phyloP scores from a whole-genome alignment of 306 rosid genomes.

The Vigna angularis region DNA sequence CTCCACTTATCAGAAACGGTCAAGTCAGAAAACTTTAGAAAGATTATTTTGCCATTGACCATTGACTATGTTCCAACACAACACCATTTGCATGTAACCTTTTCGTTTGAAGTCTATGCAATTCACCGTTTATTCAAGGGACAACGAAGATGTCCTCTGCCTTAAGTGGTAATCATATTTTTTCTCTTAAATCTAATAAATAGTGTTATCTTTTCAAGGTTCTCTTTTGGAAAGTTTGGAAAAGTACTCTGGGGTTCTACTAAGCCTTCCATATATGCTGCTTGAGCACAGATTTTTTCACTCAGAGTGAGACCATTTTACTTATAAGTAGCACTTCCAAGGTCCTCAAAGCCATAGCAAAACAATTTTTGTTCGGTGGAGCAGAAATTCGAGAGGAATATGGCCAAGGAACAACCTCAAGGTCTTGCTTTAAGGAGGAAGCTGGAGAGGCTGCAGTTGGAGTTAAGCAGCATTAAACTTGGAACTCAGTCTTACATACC shows the following conservation, averaged over 20 bases:
- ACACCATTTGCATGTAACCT: not conserved
- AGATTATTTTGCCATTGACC: not conserved
- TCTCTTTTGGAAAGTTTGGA: not conserved
- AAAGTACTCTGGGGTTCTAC: not conserved
- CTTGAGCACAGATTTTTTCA: not conserved
- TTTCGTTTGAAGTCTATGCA: not conserved
- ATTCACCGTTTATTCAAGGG: not conserved
- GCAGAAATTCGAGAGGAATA: not conserved
- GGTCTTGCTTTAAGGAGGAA: not conserved
- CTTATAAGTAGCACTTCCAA: conserved; percentile 6
- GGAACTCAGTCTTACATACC: not conserved
- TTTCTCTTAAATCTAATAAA: too few relatives aligned
- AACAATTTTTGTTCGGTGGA: not conserved
- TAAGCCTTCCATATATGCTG: not conserved
- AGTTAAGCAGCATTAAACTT: not conserved
- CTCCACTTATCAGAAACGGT: not conserved
- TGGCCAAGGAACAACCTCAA: not conserved
- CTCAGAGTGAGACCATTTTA: not conserved
- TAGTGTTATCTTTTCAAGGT: not conserved
- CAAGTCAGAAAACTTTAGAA: not conserved
- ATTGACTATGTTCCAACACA: not conserved
- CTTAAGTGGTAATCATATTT: not conserved
- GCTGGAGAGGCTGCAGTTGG: not conserved
- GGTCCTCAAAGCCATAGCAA: not conserved
- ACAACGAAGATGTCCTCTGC: not conserved